Base-by-base conservation (phyloP, 805 yeast genomes). In the Pichia exigua region DNA sequence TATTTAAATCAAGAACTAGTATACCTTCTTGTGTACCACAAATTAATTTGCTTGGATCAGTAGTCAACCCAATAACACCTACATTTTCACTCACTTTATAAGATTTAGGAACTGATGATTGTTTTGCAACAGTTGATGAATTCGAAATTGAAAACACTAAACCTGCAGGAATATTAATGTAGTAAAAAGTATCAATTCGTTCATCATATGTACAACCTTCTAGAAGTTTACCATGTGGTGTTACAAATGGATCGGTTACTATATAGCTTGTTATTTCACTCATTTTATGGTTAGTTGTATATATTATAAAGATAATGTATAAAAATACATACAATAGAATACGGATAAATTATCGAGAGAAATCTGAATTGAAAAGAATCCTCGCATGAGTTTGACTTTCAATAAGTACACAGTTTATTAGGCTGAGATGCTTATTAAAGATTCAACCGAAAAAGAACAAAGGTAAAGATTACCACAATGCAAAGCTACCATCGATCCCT, bases 41-140 rank as follows among this genome's bases (percentile, higher is more conserved):
- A 38, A 83, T 59, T 18, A 85, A 70, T 2, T 72, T 68, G 57
- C 79, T 74, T 39, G 76, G 77, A 54, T 83, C 73, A 6, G 68
- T 61, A 1, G 94, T 81, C 32, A 88, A 76, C 18, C 82, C 87
- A 56, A 90, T 75, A 17, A 85, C 91, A 15, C 96, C 96, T 47
- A 87, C 70, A 6, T 79, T 70, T 39, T 73, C 75, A 11, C 66
- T 59, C 5, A 65, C 58, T 13, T 42, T 28, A 12, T 68, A 65
- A 30, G 64, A 63, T 42, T 76, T 65, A 42, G 64, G 61, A 47
- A 78, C 61, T 17, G 59, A 56, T 10, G 47, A 44, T 63, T 63
- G 49, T 55, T 57, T 21, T 53, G 12, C 2, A 20, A 9, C 20
- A n/a, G 26, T 32, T 2, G 60, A 21, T 4, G 38, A 49, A 17